Evolutionary conservation across 495 filamentous ascomycete genomes (phyloP), one percentile per base, ranked within the genome.

Genomic region (Neurospora sp.): DNA sequence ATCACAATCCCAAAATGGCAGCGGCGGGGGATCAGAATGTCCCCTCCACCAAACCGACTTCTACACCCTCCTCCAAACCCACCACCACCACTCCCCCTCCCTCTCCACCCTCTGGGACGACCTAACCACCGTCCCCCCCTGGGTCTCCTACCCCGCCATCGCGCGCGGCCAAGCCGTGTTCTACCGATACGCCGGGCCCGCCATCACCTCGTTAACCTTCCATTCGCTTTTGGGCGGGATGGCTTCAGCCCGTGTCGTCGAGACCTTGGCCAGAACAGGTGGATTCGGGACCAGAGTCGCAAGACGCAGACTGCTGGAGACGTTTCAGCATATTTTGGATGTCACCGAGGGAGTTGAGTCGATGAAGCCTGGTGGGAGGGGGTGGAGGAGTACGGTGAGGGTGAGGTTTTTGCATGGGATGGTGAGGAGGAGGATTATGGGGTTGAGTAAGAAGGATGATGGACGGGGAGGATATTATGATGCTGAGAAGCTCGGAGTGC

Each of bases 61-160:
- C 14, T 93, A 91, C 78, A 81, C 78, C 1, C 78, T 93, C 20
- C 81, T 94, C 20, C 81, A 83, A 71, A 83, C 90, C 12, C 27
- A 31, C 27, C 27, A 31, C 27, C 27, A 31, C 27, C 27, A 31
- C 27, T 31, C 27, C 27, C 31, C 86, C 8, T 87, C 86, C 70
- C 83, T 94, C 39, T 76, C 81, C 10, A 76, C 85, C 40, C 78
- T 96, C 7, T 94, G 92, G 93, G 78, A 0, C 85, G 95, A 77
- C 83, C 83, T 93, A 70, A 91, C 89, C 75, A 90, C 87, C 1
- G 80, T 94, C 23, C 93, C 92, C 0, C 81, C 85, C 16, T 96
- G 93, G 93, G 93, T 96, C 1, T 89, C 94, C 79, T 96, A 92
- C 92, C 85, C 87, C 87, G 11, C 92, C 94, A 91, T 97, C 75